These are phyloP conservation scores for Caloboletus inedulis DNA, from an alignment of 1,284 basidiomycete species.

Conservation along the genomic window DNA sequence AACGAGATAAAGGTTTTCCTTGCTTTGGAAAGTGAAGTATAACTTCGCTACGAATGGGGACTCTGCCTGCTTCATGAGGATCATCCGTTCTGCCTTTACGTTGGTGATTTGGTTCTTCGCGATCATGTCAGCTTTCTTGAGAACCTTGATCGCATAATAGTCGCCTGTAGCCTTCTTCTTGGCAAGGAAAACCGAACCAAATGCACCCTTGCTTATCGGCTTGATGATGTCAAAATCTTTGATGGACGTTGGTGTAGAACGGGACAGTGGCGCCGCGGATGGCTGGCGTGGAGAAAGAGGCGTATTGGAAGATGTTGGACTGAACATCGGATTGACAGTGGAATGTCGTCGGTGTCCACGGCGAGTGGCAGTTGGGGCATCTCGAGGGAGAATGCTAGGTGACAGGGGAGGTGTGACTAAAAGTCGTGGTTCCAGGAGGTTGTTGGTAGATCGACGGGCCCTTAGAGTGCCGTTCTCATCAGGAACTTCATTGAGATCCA, in stretches of 20 bases:
- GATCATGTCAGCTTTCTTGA: slow-evolving; percentile 99
- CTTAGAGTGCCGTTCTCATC: slow-evolving; percentile 42
- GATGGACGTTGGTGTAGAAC: slow-evolving; percentile 87
- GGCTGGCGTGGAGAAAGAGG: slow-evolving; percentile 90
- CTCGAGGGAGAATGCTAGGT: slow-evolving; percentile 61
- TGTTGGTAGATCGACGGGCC: slow-evolving; percentile 60
- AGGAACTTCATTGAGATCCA: slow-evolving; percentile 56
- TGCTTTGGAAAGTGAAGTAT: slow-evolving; percentile 99
- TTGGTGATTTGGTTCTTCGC: slow-evolving; percentile 99
- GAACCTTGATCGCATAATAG: slow-evolving; percentile 98
- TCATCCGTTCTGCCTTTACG: slow-evolving; percentile 99
- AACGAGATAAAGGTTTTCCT: slow-evolving; percentile 95
- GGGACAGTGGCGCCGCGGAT: slow-evolving; percentile 71
- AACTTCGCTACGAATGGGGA: slow-evolving; percentile 99
- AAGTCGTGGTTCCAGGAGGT: slow-evolving; percentile 64
- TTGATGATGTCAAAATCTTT: slow-evolving; percentile 99
- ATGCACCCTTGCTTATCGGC: slow-evolving; percentile 98
- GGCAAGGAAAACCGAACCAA: slow-evolving; percentile 96
- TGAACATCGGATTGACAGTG: slow-evolving; percentile 63
- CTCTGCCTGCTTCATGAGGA: slow-evolving; percentile 98
- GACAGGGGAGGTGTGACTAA: slow-evolving; percentile 73
- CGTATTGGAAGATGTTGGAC: slow-evolving; percentile 49
- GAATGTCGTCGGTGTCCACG: slow-evolving; percentile 69
- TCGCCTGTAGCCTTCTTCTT: slow-evolving; percentile 98
- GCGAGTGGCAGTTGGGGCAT: slow-evolving; percentile 45